Evolutionary conservation across 78 protist genomes (phyloP), one percentile per base, ranked within the genome.

Genomic region (Diacronema lutheri): DNA sequence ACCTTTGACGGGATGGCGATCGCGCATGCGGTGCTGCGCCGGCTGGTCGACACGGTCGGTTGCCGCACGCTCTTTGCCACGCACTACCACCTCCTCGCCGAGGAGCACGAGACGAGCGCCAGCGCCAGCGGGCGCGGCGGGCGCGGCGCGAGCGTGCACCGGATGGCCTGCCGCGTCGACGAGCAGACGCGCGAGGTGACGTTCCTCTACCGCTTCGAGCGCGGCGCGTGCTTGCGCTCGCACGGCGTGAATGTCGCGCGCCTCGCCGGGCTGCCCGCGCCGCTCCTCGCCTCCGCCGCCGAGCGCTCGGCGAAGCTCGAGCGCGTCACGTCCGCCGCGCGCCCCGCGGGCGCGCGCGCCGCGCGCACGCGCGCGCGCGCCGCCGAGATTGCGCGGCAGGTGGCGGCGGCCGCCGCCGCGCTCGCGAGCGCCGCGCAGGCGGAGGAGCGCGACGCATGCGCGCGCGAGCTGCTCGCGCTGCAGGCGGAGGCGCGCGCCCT

Each of bases 31-130:
- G 80, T 85, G 73, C 69, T 81, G 40, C 12, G 16, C 29, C 57
- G 79, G 84, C 73, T 88, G 10, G 50, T 31, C 37, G 4, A 40
- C 31, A 4, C 14, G 13, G 58, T 89, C 38, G 38, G 86, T 16
- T 95, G 98, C 83, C 74, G 94, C 35, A 89, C 93, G 62, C 68
- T 98, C 56, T 98, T 98, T 87, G 88, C 98, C 37, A 98, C 99
- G 19, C 99, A 98, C 87, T 97, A 98, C 84, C 98, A 96, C 88
- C 71, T 85, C 68, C 91, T 98, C 38, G 79, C 94, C 31, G 79
- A 90, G 55, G 97, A 97, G 80, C 91, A 95, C 37, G 60, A 46
- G 44, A n/a, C n/a, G n/a, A n/a, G n/a, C n/a, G n/a, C n/a, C n/a
- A n/a, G n/a, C n/a, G n/a, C n/a, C n/a, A n/a, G n/a, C n/a, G n/a